Conservation (phyloP, 2,329 filamentous ascomycete genomes). For the Cadophora luteo-olivacea region DNA sequence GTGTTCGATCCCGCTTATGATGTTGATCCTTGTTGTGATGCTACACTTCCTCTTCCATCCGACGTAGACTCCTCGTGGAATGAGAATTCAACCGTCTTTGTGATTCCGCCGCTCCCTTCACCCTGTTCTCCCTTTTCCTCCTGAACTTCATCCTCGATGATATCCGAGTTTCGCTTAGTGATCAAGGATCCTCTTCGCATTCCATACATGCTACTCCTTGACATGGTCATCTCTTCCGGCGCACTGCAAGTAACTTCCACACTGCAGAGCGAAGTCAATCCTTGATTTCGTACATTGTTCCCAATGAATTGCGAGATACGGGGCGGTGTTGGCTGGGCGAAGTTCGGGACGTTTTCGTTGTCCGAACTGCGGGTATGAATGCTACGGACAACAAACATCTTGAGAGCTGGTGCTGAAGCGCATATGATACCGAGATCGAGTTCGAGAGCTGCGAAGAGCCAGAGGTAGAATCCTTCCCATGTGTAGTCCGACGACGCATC, state of each 20-base stretch:
- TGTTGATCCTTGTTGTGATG: background rate
- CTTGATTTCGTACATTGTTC: background rate
- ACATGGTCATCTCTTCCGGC: background rate
- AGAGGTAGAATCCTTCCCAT: slow-evolving; percentile 26
- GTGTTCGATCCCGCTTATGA: background rate
- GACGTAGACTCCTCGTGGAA: slow-evolving; percentile 10
- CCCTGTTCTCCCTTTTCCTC: background rate
- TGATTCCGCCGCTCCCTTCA: background rate
- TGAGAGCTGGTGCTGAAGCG: slow-evolving; percentile 23
- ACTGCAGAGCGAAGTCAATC: background rate
- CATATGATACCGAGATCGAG: slow-evolving; percentile 26
- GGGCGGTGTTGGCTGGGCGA: slow-evolving; percentile 5
- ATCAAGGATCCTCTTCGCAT: background rate
- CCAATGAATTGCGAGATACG: background rate
- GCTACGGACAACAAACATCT: slow-evolving; percentile 18
- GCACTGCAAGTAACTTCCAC: background rate
- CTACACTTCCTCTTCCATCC: background rate
- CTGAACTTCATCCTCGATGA: background rate
- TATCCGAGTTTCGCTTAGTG: background rate
- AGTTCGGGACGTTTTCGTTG: background rate
- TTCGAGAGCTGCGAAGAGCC: slow-evolving; percentile 20
- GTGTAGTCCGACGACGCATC: slow-evolving; percentile 19
- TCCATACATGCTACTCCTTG: background rate
- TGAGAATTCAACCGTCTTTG: slow-evolving; percentile 15
- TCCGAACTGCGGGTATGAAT: background rate